Conservation (phyloP, 2,329 filamentous ascomycete species). For the Fusarium penzigii region DNA sequence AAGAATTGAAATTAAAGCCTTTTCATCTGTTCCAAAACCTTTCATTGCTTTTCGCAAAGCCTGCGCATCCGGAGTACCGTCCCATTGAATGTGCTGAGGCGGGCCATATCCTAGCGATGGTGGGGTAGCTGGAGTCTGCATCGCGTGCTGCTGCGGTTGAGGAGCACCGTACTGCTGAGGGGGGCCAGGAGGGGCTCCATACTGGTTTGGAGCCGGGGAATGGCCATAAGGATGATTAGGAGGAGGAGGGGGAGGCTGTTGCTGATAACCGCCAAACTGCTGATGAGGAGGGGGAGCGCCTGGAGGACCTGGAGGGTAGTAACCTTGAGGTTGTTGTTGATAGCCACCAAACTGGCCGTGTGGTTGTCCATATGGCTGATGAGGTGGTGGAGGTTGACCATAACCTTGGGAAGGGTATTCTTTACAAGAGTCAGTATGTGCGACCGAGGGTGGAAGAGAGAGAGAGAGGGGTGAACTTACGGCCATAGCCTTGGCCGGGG, state of each 20-base stretch:
- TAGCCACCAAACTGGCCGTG: conserved; percentile 37
- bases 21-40: conserved; percentile 88
- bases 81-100: conserved; percentile 67
- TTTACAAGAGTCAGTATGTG: conserved; percentile 30
- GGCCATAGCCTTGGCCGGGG: conserved; percentile 37
- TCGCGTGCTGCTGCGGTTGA: conserved; percentile 40
- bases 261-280: conserved; percentile 35
- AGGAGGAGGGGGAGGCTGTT: conserved; percentile 38
- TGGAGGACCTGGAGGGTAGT: conserved; percentile 32
- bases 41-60: conserved; percentile 83
- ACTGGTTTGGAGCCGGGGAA: conserved; percentile 31
- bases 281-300: conserved; percentile 31
- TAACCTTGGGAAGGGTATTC: conserved; percentile 33
- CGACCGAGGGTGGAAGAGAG: neutral
- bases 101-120: conserved; percentile 76
- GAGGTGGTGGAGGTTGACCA: conserved; percentile 28
- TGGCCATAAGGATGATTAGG: conserved; percentile 20
- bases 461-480: conserved; percentile 30
- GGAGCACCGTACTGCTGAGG: conserved; percentile 37
- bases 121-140: conserved; percentile 54
- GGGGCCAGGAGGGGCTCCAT: conserved; percentile 37
- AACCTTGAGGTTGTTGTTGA: conserved; percentile 36
- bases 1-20: conserved; percentile 69
- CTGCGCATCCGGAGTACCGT: conserved; percentile 69
- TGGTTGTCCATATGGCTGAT: conserved; percentile 21